Evolutionary conservation across 139 green algal genomes (phyloP).

Genomic region (Pseudopediastrum boryanum): DNA sequence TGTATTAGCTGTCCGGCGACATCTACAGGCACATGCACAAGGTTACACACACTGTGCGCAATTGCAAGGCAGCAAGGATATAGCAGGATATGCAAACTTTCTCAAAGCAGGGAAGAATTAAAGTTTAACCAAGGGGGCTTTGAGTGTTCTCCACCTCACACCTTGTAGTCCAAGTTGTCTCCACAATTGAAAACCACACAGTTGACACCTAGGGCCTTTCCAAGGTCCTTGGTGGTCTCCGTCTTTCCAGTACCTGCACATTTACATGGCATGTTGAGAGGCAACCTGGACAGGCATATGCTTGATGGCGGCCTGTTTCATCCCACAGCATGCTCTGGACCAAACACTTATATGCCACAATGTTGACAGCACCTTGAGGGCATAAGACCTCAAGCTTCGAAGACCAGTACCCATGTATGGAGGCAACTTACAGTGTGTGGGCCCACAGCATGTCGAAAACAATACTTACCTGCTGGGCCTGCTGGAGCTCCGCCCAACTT

Average conservation of each 20-base stretch:
- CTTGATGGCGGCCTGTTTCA: no score
- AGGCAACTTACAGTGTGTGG: no score
- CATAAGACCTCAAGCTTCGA: no score
- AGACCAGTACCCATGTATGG: no score
- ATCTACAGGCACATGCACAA: not conserved
- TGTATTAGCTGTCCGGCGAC: not conserved
- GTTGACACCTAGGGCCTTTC: conserved; percentile 85
- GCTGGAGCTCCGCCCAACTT: conserved; percentile 87
- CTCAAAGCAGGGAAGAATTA: no score
- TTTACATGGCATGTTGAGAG: no score
- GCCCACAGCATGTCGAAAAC: no score
- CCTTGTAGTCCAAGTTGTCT: conserved; percentile 88
- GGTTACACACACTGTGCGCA: not conserved
- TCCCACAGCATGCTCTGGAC: no score
- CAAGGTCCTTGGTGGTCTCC: conserved; percentile 91
- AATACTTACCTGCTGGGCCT: conserved; percentile 72
- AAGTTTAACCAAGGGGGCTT: no score
- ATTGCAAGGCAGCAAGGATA: not conserved
- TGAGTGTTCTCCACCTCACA: not conserved
- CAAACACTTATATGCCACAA: no score
- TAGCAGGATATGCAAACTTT: not conserved
- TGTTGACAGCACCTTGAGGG: no score
- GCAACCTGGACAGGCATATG: no score
- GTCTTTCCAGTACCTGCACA: conserved; percentile 85
- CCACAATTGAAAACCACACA: conserved; percentile 95